Conservation (phyloP, 192 early-diverging fungal species). For the Funneliformis geosporum region DNA sequence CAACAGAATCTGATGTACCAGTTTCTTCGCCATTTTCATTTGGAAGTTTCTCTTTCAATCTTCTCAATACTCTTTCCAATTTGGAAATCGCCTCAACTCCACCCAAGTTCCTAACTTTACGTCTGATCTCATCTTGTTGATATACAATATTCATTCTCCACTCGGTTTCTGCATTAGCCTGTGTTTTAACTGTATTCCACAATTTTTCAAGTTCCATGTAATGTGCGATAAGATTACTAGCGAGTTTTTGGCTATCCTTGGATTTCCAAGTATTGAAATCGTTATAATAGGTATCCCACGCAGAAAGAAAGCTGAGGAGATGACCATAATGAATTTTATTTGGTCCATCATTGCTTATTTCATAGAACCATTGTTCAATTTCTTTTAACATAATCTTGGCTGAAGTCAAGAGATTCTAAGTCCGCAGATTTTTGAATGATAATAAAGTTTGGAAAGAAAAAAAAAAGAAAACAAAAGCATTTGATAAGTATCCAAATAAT, state of each 20-base stretch:
- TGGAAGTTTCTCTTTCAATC: conserved; percentile 29
- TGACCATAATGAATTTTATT: conserved; percentile 17
- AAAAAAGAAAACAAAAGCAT: neutral
- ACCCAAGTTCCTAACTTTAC: conserved; percentile 52
- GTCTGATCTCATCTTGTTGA: conserved; percentile 55
- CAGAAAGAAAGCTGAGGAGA: conserved; percentile 42
- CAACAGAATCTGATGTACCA: conserved; percentile 4
- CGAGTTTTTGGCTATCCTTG: conserved; percentile 60
- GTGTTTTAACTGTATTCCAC: conserved; percentile 56
- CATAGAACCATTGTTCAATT: conserved; percentile 43
- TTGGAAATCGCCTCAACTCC: conserved; percentile 44
- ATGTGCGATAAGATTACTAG: conserved; percentile 63
- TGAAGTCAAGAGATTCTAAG: conserved; percentile 38
- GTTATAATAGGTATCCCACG: conserved; percentile 57
- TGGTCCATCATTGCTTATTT: conserved; percentile 14
- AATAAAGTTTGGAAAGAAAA: no score
- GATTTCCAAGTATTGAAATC: conserved; percentile 71
- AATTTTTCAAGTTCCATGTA: conserved; percentile 68
- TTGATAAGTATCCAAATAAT: neutral
- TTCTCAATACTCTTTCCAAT: conserved; percentile 34
- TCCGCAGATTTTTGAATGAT: neutral
- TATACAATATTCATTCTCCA: conserved; percentile 57
- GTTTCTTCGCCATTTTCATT: conserved; percentile 2
- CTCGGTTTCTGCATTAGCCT: conserved; percentile 55
- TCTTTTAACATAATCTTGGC: conserved; percentile 38